Conservation (phyloP, 1,284 basidiomycete genomes). For the Sporisorium exsertum region DNA sequence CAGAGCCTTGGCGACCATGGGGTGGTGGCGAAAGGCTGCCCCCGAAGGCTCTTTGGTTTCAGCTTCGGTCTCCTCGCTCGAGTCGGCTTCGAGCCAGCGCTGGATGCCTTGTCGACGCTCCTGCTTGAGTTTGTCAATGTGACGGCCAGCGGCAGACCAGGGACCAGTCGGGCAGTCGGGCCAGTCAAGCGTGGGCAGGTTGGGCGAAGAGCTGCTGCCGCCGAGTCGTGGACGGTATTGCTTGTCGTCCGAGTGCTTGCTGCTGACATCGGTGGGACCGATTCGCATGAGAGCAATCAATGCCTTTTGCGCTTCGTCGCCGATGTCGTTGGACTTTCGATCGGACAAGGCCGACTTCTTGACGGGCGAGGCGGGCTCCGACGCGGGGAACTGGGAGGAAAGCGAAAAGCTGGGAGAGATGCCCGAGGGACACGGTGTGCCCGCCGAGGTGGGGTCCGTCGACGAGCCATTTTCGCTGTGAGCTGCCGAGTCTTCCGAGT, state of each 20-base stretch:
- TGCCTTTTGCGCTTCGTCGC: conserved; percentile 26
- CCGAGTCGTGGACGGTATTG: conserved; percentile 38
- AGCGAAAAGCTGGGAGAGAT: conserved; percentile 53
- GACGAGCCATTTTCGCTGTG: conserved; percentile 43
- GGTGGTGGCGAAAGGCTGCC: conserved; percentile 50
- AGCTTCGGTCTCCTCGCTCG: conserved; percentile 38
- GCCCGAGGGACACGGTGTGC: conserved; percentile 48
- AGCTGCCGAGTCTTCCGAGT: conserved; percentile 48
- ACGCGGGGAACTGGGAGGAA: conserved; percentile 53
- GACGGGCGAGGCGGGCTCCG: conserved; percentile 46
- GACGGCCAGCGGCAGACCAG: conserved; percentile 49
- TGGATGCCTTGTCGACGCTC: conserved; percentile 41
- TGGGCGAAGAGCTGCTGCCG: conserved; percentile 18
- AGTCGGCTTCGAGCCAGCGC: conserved; percentile 51
- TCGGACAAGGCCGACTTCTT: conserved; percentile 25
- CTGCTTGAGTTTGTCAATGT: conserved; percentile 41
- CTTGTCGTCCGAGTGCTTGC: conserved; percentile 17
- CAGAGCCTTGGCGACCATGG: conserved; percentile 64
- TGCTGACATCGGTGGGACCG: not conserved
- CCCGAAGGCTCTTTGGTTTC: conserved; percentile 14
- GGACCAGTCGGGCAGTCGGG: conserved; percentile 49
- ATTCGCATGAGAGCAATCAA: conserved; percentile 31
- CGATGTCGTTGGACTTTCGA: conserved; percentile 12
- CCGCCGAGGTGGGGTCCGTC: conserved; percentile 46
- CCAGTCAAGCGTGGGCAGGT: conserved; percentile 52